phyloP scores from a whole-genome alignment of 768 basidiomycete species.

The Agaricus sinodeliciosus region DNA sequence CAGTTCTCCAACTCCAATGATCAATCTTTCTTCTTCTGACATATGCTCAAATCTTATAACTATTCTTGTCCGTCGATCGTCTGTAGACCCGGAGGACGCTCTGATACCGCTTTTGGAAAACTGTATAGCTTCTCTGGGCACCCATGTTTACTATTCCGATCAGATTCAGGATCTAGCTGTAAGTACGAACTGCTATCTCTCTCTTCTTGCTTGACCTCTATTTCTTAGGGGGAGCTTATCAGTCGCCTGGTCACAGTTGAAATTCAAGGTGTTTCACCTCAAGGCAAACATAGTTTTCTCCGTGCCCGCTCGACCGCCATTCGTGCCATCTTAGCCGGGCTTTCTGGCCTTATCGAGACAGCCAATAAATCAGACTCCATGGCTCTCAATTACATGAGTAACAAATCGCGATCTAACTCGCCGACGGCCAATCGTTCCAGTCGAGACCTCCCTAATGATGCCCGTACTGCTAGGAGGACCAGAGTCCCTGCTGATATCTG shows the following conservation, averaged over 20 bases:
- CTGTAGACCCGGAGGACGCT: constrained; percentile 53
- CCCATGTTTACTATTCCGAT: constrained; percentile 93
- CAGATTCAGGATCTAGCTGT: constrained; percentile 89
- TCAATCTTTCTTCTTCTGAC: constrained; percentile 89
- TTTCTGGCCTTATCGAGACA: constrained; percentile 63
- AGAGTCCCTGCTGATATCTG: constrained; percentile 77
- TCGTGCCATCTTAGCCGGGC: constrained; percentile 59
- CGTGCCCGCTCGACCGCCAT: constrained; percentile 57
- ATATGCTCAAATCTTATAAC: constrained; percentile 74
- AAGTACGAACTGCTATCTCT: constrained; percentile 15
- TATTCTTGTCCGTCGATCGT: constrained; percentile 64
- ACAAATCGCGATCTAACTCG: constrained; percentile 15
- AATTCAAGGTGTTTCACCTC: constrained; percentile 46
- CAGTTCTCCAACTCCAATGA: constrained; percentile 72
- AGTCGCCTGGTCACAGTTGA: constrained; percentile 68
- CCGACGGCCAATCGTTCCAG: constrained; percentile 21
- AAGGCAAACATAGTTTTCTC: constrained; percentile 22
- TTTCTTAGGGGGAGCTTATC: constrained; percentile 62
- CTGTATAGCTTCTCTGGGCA: constrained; percentile 78
- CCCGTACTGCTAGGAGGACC: constrained; percentile 49
- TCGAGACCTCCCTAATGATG: constrained; percentile 21
- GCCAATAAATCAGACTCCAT: constrained; percentile 43
- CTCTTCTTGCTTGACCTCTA: background rate
- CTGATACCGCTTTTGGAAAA: constrained; percentile 64
- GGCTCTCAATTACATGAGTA: constrained; percentile 7